Conservation (phyloP, 2,329 filamentous ascomycete genomes). For the Achaetomium macrosporum region DNA sequence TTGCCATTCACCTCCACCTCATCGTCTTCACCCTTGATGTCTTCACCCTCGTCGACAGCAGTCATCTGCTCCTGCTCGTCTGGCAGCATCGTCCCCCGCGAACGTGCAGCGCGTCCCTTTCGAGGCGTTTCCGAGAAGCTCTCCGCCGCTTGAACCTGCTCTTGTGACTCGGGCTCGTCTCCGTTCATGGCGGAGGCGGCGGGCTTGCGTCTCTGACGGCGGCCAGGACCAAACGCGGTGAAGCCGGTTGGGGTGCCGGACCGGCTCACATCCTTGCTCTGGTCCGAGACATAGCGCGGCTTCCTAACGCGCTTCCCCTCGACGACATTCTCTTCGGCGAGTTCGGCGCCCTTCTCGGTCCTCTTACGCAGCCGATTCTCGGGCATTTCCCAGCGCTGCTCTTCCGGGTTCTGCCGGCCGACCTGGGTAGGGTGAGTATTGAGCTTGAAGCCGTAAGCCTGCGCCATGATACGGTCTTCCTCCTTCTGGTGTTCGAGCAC, state of each 20-base stretch:
- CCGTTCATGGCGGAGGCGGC: slow-evolving; percentile 5
- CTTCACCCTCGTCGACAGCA: slow-evolving; percentile 10
- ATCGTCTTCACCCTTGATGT: slow-evolving; percentile 18
- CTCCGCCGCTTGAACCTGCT: slow-evolving; percentile 8
- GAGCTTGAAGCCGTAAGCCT: slow-evolving; percentile 56
- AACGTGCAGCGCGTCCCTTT: slow-evolving; percentile 20
- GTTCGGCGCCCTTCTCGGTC: slow-evolving; percentile 54
- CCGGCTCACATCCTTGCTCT: slow-evolving; percentile 46
- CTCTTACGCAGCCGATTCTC: slow-evolving; percentile 51
- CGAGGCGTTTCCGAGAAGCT: slow-evolving; percentile 12
- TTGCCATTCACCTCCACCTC: slow-evolving; percentile 11
- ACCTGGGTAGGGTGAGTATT: slow-evolving; percentile 53
- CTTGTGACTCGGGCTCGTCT: slow-evolving; percentile 11
- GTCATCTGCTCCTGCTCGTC: slow-evolving; percentile 13
- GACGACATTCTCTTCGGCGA: slow-evolving; percentile 38
- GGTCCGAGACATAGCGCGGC: slow-evolving; percentile 47
- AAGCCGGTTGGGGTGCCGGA: slow-evolving; percentile 42
- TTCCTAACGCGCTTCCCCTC: slow-evolving; percentile 50
- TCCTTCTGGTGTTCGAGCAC: slow-evolving; percentile 40
- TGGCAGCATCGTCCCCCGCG: slow-evolving; percentile 10
- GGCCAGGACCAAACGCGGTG: slow-evolving; percentile 29
- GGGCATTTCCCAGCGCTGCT: slow-evolving; percentile 49
- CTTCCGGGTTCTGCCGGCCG: slow-evolving; percentile 53
- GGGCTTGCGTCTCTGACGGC: slow-evolving; percentile 17
- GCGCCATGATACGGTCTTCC: slow-evolving; percentile 54